Percentiles rank a stretch among this genome's conserved stretches.
These are phyloP conservation scores for Leishmania guyanensis DNA, from an alignment of 208 protist genomes.

Conservation along the genomic window DNA sequence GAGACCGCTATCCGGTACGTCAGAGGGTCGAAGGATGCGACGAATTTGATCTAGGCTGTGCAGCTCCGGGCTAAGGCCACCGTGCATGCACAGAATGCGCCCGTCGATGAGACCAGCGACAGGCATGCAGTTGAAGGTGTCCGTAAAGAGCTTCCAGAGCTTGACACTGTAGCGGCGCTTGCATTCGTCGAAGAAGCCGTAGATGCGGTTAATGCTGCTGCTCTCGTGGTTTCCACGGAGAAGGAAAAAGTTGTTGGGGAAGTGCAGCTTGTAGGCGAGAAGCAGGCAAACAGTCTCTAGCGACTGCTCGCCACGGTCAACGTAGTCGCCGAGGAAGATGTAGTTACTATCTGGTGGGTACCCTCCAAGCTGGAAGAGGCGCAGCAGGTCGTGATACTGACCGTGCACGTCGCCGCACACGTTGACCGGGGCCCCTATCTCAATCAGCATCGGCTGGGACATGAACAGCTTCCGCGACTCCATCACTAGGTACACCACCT, in stretches of 20 bases:
- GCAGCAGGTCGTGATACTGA: slow-evolving; percentile 77
- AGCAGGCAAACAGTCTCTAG: slow-evolving; percentile 83
- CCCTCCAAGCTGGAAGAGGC: slow-evolving; percentile 75
- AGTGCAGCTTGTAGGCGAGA: slow-evolving; percentile 79
- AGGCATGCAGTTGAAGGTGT: slow-evolving; percentile 89
- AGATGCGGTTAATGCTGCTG: slow-evolving; percentile 81
- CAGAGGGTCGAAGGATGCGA: slow-evolving; percentile 52
- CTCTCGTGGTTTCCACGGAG: slow-evolving; percentile 93
- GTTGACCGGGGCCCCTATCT: slow-evolving; percentile 83
- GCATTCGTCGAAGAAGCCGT: slow-evolving; percentile 90
- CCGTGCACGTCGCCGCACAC: slow-evolving; percentile 89
- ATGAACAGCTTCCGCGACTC: slow-evolving; percentile 85
- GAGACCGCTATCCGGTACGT: slow-evolving; percentile 70
- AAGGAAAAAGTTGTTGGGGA: slow-evolving; percentile 84
- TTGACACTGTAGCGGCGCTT: slow-evolving; percentile 95
- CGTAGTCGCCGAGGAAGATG: slow-evolving; percentile 98
- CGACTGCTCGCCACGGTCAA: slow-evolving; percentile 92
- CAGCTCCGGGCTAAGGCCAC: slow-evolving; percentile 80
- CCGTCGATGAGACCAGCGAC: slow-evolving; percentile 72
- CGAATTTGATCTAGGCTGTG: slow-evolving; percentile 51
- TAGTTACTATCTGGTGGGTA: slow-evolving; percentile 66
- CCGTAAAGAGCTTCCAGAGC: slow-evolving; percentile 88
- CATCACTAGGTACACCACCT: slow-evolving; percentile 81
- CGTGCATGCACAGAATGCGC: slow-evolving; percentile 83
- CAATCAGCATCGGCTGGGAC: slow-evolving; percentile 86